These are phyloP conservation scores for Colletotrichum tamarilloi DNA, from an alignment of 2,329 filamentous ascomycete species.

Conservation along the genomic window DNA sequence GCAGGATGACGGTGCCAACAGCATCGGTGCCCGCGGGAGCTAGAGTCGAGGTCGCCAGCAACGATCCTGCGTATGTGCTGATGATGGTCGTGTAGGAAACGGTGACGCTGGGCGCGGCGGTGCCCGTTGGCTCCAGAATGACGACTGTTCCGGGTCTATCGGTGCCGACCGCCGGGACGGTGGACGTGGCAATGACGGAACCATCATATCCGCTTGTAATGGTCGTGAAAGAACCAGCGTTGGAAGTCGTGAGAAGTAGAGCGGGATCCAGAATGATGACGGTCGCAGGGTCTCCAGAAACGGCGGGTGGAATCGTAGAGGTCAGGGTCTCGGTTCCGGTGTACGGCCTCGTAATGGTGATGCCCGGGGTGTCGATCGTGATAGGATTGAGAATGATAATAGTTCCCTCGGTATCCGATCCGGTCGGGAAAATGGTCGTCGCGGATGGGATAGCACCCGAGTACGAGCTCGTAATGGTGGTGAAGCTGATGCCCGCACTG, in stretches of 20 bases:
- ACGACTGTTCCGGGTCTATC: neutral
- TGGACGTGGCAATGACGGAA: neutral
- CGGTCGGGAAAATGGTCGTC: constrained; percentile 17
- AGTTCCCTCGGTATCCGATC: constrained; percentile 12
- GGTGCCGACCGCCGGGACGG: neutral
- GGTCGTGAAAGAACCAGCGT: neutral
- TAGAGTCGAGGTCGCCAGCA: constrained; percentile 17
- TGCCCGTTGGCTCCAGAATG: neutral
- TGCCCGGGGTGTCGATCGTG: neutral
- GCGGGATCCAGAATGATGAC: constrained; percentile 21
- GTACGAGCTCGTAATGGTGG: constrained; percentile 13
- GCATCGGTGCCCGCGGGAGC: constrained; percentile 10
- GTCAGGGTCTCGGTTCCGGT: neutral
- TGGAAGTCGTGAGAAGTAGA: neutral
- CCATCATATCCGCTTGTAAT: neutral
- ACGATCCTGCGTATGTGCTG: neutral
- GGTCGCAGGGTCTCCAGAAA: neutral
- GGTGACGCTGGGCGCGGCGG: constrained; percentile 3
- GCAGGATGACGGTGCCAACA: constrained; percentile 8
- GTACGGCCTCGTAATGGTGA: neutral
- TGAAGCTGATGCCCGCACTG: constrained; percentile 2
- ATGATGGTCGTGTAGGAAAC: neutral
- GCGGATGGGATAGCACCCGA: neutral
- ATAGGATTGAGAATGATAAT: constrained; percentile 22
- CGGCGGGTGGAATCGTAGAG: neutral